phyloP scores from a whole-genome alignment of 192 early-diverging fungal species.

The Coemansia sp. region DNA sequence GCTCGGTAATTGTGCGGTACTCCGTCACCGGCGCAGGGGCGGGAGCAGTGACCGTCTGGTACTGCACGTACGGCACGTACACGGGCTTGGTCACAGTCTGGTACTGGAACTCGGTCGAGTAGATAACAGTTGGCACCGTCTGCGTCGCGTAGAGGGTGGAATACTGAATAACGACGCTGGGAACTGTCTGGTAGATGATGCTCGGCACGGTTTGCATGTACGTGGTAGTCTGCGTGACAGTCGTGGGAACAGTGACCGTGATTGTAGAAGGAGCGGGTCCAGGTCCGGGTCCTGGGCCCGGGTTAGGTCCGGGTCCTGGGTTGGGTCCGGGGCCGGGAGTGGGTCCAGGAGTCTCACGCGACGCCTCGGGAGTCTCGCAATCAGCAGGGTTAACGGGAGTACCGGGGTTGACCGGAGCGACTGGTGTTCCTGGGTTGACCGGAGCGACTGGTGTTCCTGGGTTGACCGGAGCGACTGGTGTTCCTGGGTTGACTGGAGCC shows the following conservation, averaged over 20 bases:
- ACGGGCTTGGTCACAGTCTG: slow-evolving; percentile 48
- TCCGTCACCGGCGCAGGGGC: slow-evolving; percentile 32
- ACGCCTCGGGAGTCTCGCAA: slow-evolving; percentile 13
- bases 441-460: neutral
- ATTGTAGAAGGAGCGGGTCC: neutral
- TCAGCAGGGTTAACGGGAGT: slow-evolving; percentile 8
- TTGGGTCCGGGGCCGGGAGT: neutral
- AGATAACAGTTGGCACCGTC: slow-evolving; percentile 28
- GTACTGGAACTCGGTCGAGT: slow-evolving; percentile 49
- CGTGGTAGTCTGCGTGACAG: slow-evolving; percentile 30
- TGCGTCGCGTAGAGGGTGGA: slow-evolving; percentile 28
- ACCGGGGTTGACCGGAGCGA: neutral
- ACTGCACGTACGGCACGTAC: slow-evolving; percentile 54
- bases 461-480: slow-evolving; percentile 4
- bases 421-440: neutral
- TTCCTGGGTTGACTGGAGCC: neutral
- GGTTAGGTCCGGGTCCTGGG: neutral
- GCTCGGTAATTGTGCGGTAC: slow-evolving; percentile 24
- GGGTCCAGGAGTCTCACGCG: slow-evolving; percentile 5
- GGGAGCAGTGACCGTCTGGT: slow-evolving; percentile 35
- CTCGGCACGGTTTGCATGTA: slow-evolving; percentile 42
- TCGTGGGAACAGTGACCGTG: slow-evolving; percentile 34
- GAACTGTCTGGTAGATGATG: slow-evolving; percentile 38
- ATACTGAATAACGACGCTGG: slow-evolving; percentile 29
- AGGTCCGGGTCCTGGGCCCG: neutral